phyloP scores from a whole-genome alignment of 495 filamentous ascomycete species.

The Neurospora hispaniola region DNA sequence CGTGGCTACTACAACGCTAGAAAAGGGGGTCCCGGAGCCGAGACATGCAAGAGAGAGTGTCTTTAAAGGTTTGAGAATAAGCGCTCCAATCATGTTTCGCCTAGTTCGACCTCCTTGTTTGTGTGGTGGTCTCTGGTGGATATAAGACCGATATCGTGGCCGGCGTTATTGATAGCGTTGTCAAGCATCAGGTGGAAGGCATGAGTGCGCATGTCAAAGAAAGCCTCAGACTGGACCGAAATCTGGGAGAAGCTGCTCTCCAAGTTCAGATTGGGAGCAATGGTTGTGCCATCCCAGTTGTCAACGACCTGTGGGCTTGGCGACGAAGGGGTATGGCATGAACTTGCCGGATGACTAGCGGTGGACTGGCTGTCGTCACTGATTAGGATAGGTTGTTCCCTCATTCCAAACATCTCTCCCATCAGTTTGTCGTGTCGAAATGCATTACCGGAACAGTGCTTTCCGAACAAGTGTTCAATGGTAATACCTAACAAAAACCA shows the following conservation, averaged over 20 bases:
- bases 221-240: constrained; percentile 7
- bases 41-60: not conserved
- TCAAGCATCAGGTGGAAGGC: constrained; percentile 19
- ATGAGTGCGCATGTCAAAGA: constrained; percentile 18
- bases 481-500: constrained; percentile 34
- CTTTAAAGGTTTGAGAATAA: not conserved
- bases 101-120: constrained; percentile 22
- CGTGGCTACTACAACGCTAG: not conserved
- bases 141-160: constrained; percentile 20
- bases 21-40: not conserved
- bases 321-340: not conserved
- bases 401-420: constrained; percentile 15
- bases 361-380: constrained; percentile 15
- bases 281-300: not conserved
- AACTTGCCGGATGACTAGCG: constrained; percentile 1
- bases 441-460: constrained; percentile 45
- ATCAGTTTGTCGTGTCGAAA: constrained; percentile 64
- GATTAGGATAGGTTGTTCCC: not conserved
- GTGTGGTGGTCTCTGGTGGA: constrained; percentile 31
- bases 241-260: constrained; percentile 7
- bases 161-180: constrained; percentile 16
- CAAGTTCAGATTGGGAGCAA: not conserved
- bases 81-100: not conserved
- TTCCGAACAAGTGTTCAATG: constrained; percentile 59
- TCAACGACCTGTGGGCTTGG: not conserved